A percentile compares a stretch with the other conserved stretches of the same genome.
phyloP scores from a whole-genome alignment of 345 rosid genomes.

The Combretum micranthum region DNA sequence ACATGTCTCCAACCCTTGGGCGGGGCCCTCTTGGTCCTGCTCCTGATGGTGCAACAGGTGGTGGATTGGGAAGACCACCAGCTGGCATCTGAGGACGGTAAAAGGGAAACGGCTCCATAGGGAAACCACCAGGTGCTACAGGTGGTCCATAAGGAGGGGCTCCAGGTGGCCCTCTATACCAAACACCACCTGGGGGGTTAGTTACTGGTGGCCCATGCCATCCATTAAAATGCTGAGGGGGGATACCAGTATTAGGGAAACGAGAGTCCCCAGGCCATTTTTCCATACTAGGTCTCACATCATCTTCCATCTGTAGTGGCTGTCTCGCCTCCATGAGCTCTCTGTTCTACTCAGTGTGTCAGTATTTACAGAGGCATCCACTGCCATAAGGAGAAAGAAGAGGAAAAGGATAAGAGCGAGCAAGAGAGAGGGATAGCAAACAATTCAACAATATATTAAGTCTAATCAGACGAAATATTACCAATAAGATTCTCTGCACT shows the following conservation, averaged over 20 bases:
- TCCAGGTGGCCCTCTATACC: constrained; percentile 88
- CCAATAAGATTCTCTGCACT: constrained; percentile 4
- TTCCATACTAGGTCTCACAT: constrained; percentile 39
- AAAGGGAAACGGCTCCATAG: constrained; percentile 78
- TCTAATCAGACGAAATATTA: background rate
- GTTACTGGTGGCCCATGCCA: constrained; percentile 83
- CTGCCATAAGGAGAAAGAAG: constrained; percentile 21
- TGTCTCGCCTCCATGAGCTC: constrained; percentile 68
- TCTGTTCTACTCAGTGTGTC: constrained; percentile 31
- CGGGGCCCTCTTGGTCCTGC: constrained; percentile 74
- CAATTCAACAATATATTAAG: too few species aligned
- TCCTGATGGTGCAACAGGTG: constrained; percentile 49
- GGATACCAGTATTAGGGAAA: constrained; percentile 48
- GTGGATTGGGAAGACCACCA: constrained; percentile 41
- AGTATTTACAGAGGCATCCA: constrained; percentile 31
- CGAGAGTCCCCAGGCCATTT: constrained; percentile 62
- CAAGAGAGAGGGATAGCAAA: too few species aligned
- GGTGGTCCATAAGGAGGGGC: constrained; percentile 75
- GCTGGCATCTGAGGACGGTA: constrained; percentile 65
- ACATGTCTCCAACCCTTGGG: constrained; percentile 61
- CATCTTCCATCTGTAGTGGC: constrained; percentile 52
- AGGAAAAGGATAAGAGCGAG: too few species aligned
- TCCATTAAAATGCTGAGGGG: constrained; percentile 59
- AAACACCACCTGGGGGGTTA: constrained; percentile 77
- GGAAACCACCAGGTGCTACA: constrained; percentile 74